Evolutionary conservation across 768 basidiomycete genomes (phyloP), one percentile per base, ranked within the genome.

Genomic region (Sporobolomyces roseus): DNA sequence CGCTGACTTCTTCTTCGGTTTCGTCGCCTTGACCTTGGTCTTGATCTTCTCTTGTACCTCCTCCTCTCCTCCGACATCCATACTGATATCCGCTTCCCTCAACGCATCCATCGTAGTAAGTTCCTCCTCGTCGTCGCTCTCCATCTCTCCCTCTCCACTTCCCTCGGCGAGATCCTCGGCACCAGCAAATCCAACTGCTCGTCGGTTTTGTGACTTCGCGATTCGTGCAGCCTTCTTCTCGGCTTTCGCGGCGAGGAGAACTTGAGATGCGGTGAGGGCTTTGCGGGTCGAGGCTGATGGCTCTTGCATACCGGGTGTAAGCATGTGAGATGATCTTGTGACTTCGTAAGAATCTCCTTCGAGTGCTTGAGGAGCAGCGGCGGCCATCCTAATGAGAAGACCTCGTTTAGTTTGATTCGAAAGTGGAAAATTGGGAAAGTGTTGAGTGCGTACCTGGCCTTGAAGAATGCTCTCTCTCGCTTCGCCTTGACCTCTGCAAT

Each of bases 401-500:
- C 9, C 38, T 9, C 10, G 17, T 9, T 41, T 41, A 9, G 38
- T 41, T 17, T 41, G 9, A 19, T 43, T 49, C 45, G 63, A 50
- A 36, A 32, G 12, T 6, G 1, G 14, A 9, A 43, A 56, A 36
- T 27, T 9, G 16, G 14, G 43, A n/a, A 63, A 45, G 30, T 21
- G 21, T 46, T 13, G 45, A 23, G 43, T 30, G 77, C 80, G 46
- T 25, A 81, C 81, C 81, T 76, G 82, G 90, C 90, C 81, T 92
- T 98, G 87, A 88, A 98, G 85, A 98, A 98, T 27, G 89, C 91
- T 69, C 87, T 85, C 78, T 98, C 96, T 79, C 96, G 84, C 77
- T 87, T 85, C 70, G 85, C 83, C 79, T 88, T 91, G 82, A 99
- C 92, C 80, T 98, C 92, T 71, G 87, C 87, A 45, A 99, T 82